phyloP scores from a whole-genome alignment of 306 rosid genomes.

The Cicer yamashitae region DNA sequence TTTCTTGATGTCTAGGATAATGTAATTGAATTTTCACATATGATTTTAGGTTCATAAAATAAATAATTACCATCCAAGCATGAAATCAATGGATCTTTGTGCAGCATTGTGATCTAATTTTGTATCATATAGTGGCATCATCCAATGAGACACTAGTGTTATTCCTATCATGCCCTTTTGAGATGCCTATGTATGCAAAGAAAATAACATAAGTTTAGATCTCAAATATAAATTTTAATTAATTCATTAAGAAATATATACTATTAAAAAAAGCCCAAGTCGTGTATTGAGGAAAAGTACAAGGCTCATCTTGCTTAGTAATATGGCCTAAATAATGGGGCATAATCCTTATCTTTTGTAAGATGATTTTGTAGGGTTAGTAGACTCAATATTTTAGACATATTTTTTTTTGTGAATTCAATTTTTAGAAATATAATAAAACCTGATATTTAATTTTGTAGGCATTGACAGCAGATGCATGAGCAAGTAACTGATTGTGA shows the following conservation, averaged over 20 bases:
- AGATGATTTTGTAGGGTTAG: not conserved
- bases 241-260: not conserved
- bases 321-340: too few relatives aligned
- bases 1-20: not conserved
- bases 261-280: too few relatives aligned
- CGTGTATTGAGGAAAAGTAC: too few relatives aligned
- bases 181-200: conserved; percentile 13
- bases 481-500: conserved; percentile 59
- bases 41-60: not conserved
- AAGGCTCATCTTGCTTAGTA: too few relatives aligned
- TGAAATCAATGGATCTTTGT: conserved; percentile 54
- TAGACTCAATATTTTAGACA: not conserved
- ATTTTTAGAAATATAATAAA: not conserved
- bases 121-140: conserved; percentile 47
- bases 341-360: too few relatives aligned
- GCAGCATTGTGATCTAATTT: conserved; percentile 46
- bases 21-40: not conserved
- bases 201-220: not conserved
- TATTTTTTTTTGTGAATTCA: not conserved
- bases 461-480: conserved; percentile 51
- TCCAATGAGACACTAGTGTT: conserved; percentile 47
- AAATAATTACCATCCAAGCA: conserved; percentile 44
- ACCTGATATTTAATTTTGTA: conserved; percentile 57
- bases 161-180: conserved; percentile 65
- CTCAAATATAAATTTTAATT: conserved; percentile 4